phyloP scores from a whole-genome alignment of 1,139 yeast species.

The Zygosaccharomyces pseudobailii region DNA sequence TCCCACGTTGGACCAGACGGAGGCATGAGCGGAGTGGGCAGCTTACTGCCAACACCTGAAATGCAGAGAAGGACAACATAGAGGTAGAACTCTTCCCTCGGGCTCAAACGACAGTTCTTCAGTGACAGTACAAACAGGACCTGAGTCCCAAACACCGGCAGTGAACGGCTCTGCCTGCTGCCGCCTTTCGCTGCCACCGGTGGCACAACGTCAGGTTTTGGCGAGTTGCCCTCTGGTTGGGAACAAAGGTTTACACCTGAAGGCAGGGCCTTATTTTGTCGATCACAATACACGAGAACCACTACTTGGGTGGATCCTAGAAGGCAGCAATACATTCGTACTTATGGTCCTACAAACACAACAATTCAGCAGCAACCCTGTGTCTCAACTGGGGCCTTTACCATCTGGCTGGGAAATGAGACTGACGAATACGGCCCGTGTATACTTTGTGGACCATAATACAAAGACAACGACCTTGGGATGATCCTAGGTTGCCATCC shows the following conservation, averaged over 20 bases:
- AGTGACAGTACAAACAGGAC: conserved; percentile 37
- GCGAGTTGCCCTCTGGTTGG: conserved; percentile 98
- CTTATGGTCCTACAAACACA: conserved; percentile 73
- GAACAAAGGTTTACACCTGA: conserved; percentile 97
- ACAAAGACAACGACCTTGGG: conserved; percentile 99
- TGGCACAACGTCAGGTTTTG: conserved; percentile 91
- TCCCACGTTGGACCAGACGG: conserved; percentile 72
- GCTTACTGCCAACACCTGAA: conserved; percentile 60
- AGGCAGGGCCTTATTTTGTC: conserved; percentile 96
- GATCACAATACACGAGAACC: conserved; percentile 97
- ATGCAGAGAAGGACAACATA: conserved; percentile 87
- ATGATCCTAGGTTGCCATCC: conserved; percentile 97
- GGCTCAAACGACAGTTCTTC: conserved; percentile 38
- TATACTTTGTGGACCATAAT: conserved; percentile 96
- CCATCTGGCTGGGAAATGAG: conserved; percentile 99
- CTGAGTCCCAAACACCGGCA: conserved; percentile 41
- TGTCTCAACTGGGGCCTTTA: conserved; percentile 95
- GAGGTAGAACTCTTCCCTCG: conserved; percentile 86
- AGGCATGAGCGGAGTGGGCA: conserved; percentile 56
- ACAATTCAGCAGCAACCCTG: conserved; percentile 97
- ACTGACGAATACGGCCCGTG: conserved; percentile 95
- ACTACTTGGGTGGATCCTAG: conserved; percentile 99
- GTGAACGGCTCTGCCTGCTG: conserved; percentile 70
- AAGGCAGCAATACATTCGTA: conserved; percentile 95
- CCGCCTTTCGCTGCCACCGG: conserved; percentile 82